phyloP scores from a whole-genome alignment of 306 rosid species.

The Begonia masoniana region DNA sequence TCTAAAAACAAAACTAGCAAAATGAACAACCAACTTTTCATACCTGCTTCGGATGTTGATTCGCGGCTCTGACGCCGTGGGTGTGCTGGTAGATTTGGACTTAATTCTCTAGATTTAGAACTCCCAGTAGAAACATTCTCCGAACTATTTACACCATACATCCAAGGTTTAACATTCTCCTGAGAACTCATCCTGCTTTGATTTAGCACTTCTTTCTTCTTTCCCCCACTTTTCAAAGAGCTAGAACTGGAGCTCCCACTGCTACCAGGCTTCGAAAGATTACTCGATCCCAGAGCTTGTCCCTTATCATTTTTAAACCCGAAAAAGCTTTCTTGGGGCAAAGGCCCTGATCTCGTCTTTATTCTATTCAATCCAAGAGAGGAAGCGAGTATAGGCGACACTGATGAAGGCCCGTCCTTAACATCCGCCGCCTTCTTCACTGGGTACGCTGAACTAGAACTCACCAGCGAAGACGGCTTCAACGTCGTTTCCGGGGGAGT shows the following conservation, averaged over 20 bases:
- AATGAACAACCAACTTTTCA: not conserved
- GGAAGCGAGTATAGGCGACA: conserved; percentile 88
- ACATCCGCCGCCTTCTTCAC: conserved; percentile 31
- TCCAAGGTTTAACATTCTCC: conserved; percentile 31
- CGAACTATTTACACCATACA: conserved; percentile 44
- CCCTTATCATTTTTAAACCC: conserved; percentile 65
- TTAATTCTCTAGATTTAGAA: conserved; percentile 42
- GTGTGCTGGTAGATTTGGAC: conserved; percentile 42
- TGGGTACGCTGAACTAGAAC: conserved; percentile 11
- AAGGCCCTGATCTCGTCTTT: conserved; percentile 97
- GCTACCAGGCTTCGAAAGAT: conserved; percentile 41
- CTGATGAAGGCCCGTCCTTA: conserved; percentile 38
- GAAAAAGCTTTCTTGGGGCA: conserved; percentile 96
- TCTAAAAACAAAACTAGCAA: not conserved
- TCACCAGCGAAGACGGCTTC: conserved; percentile 8
- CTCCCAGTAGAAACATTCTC: conserved; percentile 46
- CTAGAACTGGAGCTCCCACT: conserved; percentile 16
- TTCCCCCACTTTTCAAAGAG: conserved; percentile 19
- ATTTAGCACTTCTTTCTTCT: conserved; percentile 39
- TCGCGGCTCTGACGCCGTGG: conserved; percentile 59
- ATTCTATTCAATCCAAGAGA: conserved; percentile 80
- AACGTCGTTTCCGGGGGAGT: conserved; percentile 14
- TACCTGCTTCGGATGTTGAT: conserved; percentile 64
- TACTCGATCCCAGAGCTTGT: conserved; percentile 42
- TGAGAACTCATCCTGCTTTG: conserved; percentile 31